Conservation (phyloP, 2,329 filamentous ascomycete species). For the Fusarium phyllophilum region DNA sequence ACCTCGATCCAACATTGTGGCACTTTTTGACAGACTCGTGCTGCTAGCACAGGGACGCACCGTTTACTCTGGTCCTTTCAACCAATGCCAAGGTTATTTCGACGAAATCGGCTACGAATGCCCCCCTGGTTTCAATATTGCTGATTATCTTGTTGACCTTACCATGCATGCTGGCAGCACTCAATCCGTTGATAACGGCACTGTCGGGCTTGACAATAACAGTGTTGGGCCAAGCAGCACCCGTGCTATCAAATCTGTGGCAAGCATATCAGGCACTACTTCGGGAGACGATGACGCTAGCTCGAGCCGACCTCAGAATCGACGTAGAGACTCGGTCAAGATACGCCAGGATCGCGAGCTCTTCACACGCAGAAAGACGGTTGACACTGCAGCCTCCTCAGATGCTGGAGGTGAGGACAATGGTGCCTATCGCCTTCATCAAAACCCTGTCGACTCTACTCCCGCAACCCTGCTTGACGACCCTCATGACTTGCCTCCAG, state of each 20-base stretch:
- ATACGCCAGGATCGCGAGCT: constrained; percentile 89
- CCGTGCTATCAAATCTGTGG: constrained; percentile 87
- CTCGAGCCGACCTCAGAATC: constrained; percentile 70
- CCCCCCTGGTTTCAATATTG: constrained; percentile 97
- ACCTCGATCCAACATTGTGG: constrained; percentile 96
- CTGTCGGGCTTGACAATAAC: constrained; percentile 63
- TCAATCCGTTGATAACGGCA: constrained; percentile 65
- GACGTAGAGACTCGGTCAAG: constrained; percentile 82
- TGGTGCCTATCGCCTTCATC: constrained; percentile 63
- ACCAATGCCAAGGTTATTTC: constrained; percentile 90
- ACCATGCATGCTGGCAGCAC: constrained; percentile 90
- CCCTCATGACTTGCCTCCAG: constrained; percentile 68
- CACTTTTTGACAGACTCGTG: constrained; percentile 93
- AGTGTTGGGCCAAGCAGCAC: constrained; percentile 87
- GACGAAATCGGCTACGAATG: constrained; percentile 92
- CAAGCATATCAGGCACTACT: constrained; percentile 82
- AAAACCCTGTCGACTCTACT: constrained; percentile 54
- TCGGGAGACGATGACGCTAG: constrained; percentile 73
- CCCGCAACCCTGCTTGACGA: constrained; percentile 76
- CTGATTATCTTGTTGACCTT: constrained; percentile 95
- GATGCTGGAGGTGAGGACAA: constrained; percentile 63
- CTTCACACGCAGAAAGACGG: constrained; percentile 79
- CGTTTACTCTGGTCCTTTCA: constrained; percentile 93
- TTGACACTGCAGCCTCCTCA: constrained; percentile 71
- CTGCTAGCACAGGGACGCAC: constrained; percentile 88